A percentile compares a stretch with the other conserved stretches of the same genome.
Evolutionary conservation across 2,329 filamentous ascomycete species (phyloP).

Genomic region (Aspergillus tanneri): DNA sequence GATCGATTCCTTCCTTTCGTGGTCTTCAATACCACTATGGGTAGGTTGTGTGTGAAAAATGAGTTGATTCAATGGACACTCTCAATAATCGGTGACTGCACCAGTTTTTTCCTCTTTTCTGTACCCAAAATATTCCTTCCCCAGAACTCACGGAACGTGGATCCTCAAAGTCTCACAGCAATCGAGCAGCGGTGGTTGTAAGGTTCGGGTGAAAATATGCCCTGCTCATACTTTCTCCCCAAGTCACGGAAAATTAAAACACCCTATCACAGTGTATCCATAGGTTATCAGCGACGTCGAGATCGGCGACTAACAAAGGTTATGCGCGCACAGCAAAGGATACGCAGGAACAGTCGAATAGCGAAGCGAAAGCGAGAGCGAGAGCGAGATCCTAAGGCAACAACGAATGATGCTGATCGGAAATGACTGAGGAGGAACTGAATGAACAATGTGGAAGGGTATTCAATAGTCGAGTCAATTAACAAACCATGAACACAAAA

Average conservation of each 20-base stretch:
- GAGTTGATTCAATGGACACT: too few relatives aligned
- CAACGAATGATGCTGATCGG: neutral
- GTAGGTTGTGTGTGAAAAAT: too few relatives aligned
- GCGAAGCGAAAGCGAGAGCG: neutral
- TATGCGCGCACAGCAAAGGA: neutral
- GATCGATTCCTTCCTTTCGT: neutral
- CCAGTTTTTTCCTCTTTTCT: too few relatives aligned
- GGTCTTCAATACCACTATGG: too few relatives aligned
- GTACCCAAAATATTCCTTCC: neutral
- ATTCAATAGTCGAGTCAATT: neutral
- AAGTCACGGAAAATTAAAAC: neutral
- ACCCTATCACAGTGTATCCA: neutral
- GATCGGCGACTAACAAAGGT: neutral
- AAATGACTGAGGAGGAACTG: slow-evolving; percentile 7
- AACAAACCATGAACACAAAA: neutral
- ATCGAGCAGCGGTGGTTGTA: neutral
- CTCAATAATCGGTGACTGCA: too few relatives aligned
- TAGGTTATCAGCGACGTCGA: neutral
- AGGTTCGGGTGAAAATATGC: neutral
- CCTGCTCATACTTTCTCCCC: slow-evolving; percentile 1
- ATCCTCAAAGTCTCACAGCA: neutral
- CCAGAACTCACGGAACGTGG: neutral
- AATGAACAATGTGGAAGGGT: neutral
- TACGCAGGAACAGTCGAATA: neutral
- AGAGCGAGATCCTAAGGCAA: neutral